Conservation (phyloP, 768 basidiomycete species). For the Chiua virens region DNA sequence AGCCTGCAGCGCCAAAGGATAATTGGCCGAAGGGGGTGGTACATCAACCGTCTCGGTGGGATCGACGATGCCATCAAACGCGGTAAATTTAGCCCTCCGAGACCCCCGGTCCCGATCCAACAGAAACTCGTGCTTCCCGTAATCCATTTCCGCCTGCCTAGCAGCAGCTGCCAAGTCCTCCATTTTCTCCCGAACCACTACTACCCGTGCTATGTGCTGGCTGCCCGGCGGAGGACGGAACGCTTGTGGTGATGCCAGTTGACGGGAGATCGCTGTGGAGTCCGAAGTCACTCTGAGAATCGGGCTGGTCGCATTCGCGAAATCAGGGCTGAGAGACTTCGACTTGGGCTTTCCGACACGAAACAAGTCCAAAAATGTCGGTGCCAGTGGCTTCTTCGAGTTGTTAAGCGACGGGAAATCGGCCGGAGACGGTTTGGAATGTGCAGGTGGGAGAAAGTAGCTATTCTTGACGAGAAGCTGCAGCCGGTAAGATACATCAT, state of each 20-base stretch:
- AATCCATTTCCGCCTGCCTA: constrained; percentile 72
- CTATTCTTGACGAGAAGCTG: constrained; percentile 83
- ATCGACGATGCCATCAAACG: constrained; percentile 67
- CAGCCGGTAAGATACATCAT: constrained; percentile 84
- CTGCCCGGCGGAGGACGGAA: constrained; percentile 32
- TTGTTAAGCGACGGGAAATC: constrained; percentile 47
- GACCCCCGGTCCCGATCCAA: constrained; percentile 44
- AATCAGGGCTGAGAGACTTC: constrained; percentile 54
- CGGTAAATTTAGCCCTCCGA: constrained; percentile 37
- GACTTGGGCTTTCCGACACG: constrained; percentile 66
- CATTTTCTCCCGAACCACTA: constrained; percentile 84
- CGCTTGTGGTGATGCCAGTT: constrained; percentile 38
- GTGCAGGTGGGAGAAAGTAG: constrained; percentile 87
- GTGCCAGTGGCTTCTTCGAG: constrained; percentile 47
- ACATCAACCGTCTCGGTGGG: constrained; percentile 84
- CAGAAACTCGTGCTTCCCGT: constrained; percentile 54
- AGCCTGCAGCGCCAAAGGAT: constrained; percentile 74
- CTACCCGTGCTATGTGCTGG: constrained; percentile 59
- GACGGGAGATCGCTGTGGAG: constrained; percentile 50
- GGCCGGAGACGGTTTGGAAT: constrained; percentile 73
- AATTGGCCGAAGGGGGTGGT: constrained; percentile 65
- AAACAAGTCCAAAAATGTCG: constrained; percentile 67
- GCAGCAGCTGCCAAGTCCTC: constrained; percentile 67
- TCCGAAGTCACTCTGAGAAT: constrained; percentile 67
- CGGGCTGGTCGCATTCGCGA: constrained; percentile 41